These are phyloP conservation scores for Gossypium australe DNA, from an alignment of 345 rosid genomes.

Conservation along the genomic window DNA sequence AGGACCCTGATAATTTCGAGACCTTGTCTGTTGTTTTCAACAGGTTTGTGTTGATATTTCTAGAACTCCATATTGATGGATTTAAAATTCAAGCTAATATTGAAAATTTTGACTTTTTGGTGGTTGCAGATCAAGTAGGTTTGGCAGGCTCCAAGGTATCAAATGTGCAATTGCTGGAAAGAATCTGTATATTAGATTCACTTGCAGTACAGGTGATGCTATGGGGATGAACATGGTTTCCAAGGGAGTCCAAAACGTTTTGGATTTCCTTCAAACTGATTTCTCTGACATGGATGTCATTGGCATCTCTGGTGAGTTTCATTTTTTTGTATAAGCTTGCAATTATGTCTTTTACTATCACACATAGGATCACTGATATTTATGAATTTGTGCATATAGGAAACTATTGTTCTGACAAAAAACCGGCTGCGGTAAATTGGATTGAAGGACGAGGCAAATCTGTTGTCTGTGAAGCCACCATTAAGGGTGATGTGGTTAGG, in stretches of 20 bases:
- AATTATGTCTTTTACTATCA: neutral
- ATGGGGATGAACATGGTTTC: slow-evolving; percentile 91
- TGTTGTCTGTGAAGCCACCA: slow-evolving; percentile 67
- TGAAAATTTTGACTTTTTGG: neutral
- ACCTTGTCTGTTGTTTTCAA: slow-evolving; percentile 40
- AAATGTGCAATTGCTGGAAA: slow-evolving; percentile 61
- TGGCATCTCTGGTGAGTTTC: slow-evolving; percentile 52
- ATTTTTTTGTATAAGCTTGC: neutral
- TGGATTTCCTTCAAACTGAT: slow-evolving; percentile 54
- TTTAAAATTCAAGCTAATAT: neutral
- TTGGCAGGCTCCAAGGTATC: slow-evolving; percentile 49
- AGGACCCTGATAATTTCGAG: slow-evolving; percentile 50
- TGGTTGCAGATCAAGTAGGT: slow-evolving; percentile 55
- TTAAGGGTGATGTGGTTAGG: slow-evolving; percentile 54
- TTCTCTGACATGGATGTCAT: slow-evolving; percentile 70
- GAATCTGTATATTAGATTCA: slow-evolving; percentile 54
- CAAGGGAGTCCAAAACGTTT: slow-evolving; percentile 67
- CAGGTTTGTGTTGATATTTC: slow-evolving; percentile 19
- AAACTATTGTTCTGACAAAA: slow-evolving; percentile 68
- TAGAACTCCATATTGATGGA: neutral
- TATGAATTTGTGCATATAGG: slow-evolving; percentile 29
- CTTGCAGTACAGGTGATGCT: slow-evolving; percentile 66
- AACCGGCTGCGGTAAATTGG: slow-evolving; percentile 76
- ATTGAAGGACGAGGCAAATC: slow-evolving; percentile 76
- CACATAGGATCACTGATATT: neutral